Base-by-base conservation (phyloP, 139 green algal genomes). In the Micractinium sp. region DNA sequence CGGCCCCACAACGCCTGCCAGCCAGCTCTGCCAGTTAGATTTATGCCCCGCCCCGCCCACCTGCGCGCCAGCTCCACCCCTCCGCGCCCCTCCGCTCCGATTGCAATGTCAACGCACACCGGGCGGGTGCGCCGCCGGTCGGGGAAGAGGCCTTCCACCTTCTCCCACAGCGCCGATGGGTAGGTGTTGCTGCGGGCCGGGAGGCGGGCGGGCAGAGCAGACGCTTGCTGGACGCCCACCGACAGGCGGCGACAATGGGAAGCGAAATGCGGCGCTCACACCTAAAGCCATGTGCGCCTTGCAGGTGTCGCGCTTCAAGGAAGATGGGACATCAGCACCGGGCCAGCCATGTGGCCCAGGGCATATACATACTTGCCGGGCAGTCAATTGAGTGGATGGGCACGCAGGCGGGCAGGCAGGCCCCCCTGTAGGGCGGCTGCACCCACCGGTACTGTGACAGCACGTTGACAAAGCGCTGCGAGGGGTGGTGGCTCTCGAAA, bases 21-120 rank as follows among this genome's bases (percentile, higher is more conserved):
- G 47, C 47, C 47, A 56, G 47, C 47, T 56, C 47, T 56, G 47
- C 47, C 47, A 56, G 7, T 56, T 56, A 16, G 47, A 5, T 56
- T 56, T 56, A 5, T 16, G 7, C 7, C 47, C 47, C 47, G 47
- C 47, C 47, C 47, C 35, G 33, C 38, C 22, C 71, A 82, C 85
- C 85, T 67, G 39, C 83, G 67, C 66, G 89, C 84, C 47, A 91
- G 82, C 69, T 91, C 89, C 71, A 91, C 89, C 0, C 89, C 89
- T 0, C 39, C 89, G 1, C 89, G 71, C 15, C 89, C 89, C 60
- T 89, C 89, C 0, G 80, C 67, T 12, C 88, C 88, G 19, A 91
- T 85, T 0, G 82, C 88, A 83, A 91, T 91, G 19, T 91, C 88
- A 1, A 91, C 69, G 0, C 36, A 63, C 35, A 88, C 39, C 15